Conservation (phyloP, 768 basidiomycete genomes). For the Mycena indigotica region DNA sequence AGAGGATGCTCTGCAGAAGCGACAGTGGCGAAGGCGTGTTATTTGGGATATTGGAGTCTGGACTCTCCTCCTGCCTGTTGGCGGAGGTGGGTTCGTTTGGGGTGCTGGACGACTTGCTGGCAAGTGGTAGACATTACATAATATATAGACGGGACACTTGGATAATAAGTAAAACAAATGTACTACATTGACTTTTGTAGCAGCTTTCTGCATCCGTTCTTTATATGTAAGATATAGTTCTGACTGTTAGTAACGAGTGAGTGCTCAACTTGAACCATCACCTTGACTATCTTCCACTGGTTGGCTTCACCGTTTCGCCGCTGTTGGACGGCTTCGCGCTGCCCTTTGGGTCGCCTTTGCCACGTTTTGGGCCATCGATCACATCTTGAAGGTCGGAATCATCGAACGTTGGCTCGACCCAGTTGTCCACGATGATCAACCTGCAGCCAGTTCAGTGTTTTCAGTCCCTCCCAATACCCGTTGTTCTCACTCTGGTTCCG, state of each 20-base stretch:
- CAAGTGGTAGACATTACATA: constrained; percentile 58
- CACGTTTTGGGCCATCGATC: neutral
- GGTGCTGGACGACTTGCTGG: constrained; percentile 51
- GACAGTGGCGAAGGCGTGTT: constrained; percentile 69
- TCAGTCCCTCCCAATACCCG: too few relatives aligned
- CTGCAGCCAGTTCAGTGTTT: too few relatives aligned
- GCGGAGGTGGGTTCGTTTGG: constrained; percentile 60
- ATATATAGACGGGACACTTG: neutral
- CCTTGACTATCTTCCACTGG: neutral
- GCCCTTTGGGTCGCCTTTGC: neutral
- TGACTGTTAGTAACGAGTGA: neutral
- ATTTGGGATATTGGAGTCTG: constrained; percentile 86
- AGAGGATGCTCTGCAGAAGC: constrained; percentile 79
- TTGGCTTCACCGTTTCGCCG: neutral
- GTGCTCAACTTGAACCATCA: too few relatives aligned
- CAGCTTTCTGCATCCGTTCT: constrained; percentile 7
- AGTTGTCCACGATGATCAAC: neutral
- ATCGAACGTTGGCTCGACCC: neutral
- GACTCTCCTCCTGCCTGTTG: constrained; percentile 65
- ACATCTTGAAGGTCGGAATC: neutral
- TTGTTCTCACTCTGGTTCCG: too few relatives aligned
- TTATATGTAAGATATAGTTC: neutral
- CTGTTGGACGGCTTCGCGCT: neutral
- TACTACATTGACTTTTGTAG: too few relatives aligned
- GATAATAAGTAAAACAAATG: too few relatives aligned